A percentile compares a stretch with the other conserved stretches of the same genome.
Evolutionary conservation across 2,329 filamentous ascomycete genomes (phyloP).

Genomic region (Fusarium incarnatum): DNA sequence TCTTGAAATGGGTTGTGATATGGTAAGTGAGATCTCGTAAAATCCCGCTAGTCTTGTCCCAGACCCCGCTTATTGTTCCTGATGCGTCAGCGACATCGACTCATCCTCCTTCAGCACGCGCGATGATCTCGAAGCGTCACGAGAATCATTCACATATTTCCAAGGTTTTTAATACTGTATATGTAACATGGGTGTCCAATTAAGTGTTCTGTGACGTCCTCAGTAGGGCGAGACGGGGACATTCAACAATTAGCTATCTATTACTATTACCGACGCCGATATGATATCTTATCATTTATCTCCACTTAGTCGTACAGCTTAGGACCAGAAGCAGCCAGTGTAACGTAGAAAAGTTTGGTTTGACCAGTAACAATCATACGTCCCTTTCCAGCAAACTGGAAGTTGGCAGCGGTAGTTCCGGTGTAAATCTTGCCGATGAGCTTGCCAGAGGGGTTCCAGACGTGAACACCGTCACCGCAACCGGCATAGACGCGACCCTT

Average conservation of each 20-base stretch:
- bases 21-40: not conserved
- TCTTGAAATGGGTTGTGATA: not conserved
- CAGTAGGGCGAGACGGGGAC: too few relatives aligned
- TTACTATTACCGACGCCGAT: too few relatives aligned
- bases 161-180: too few relatives aligned
- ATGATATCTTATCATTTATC: not conserved
- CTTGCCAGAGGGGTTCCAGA: conserved; percentile 60
- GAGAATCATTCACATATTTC: too few relatives aligned
- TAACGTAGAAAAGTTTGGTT: conserved; percentile 51
- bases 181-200: too few relatives aligned
- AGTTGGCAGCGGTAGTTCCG: conserved; percentile 57
- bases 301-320: conserved; percentile 6
- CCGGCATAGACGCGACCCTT: conserved; percentile 67
- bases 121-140: too few relatives aligned
- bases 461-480: conserved; percentile 62
- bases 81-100: not conserved
- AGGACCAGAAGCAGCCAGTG: conserved; percentile 13
- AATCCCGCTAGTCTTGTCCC: not conserved
- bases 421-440: conserved; percentile 68
- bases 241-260: too few relatives aligned
- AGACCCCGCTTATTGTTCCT: not conserved
- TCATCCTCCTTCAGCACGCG: too few relatives aligned
- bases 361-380: conserved; percentile 51
- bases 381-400: conserved; percentile 56
- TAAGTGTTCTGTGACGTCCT: too few relatives aligned